These are phyloP conservation scores for Arthroderma uncinatum DNA, from an alignment of 2,329 filamentous ascomycete species.

Conservation along the genomic window DNA sequence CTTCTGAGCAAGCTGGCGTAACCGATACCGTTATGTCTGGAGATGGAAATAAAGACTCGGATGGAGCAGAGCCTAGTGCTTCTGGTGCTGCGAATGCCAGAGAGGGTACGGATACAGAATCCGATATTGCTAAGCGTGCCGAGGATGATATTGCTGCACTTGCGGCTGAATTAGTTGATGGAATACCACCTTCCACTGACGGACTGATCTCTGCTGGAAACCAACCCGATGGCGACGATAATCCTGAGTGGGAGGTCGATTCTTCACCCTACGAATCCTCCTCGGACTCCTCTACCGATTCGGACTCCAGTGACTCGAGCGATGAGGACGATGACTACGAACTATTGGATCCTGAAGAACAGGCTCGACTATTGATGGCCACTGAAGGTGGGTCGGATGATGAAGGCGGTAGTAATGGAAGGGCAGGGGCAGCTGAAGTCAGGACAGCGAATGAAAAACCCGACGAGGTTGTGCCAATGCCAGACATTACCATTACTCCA, in stretches of 20 bases:
- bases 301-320: constrained; percentile 52
- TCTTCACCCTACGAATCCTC: constrained; percentile 65
- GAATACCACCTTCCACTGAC: constrained; percentile 2
- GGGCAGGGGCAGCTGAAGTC: constrained; percentile 41
- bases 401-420: constrained; percentile 52
- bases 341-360: constrained; percentile 68
- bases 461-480: constrained; percentile 57
- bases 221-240: constrained; percentile 22
- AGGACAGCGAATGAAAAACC: constrained; percentile 70
- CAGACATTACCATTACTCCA: constrained; percentile 63
- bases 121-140: neutral
- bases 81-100: neutral
- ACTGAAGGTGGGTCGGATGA: constrained; percentile 71
- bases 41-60: neutral
- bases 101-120: neutral
- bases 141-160: constrained; percentile 2
- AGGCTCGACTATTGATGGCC: constrained; percentile 74
- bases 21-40: neutral
- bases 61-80: neutral
- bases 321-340: constrained; percentile 53
- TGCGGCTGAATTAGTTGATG: constrained; percentile 3
- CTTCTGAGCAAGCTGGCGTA: neutral
- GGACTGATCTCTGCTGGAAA: constrained; percentile 7
- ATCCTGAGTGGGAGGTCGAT: constrained; percentile 74
- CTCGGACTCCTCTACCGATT: constrained; percentile 38